These are phyloP conservation scores for Penicillium ochrochloron DNA, from an alignment of 495 filamentous ascomycete species.

Conservation along the genomic window DNA sequence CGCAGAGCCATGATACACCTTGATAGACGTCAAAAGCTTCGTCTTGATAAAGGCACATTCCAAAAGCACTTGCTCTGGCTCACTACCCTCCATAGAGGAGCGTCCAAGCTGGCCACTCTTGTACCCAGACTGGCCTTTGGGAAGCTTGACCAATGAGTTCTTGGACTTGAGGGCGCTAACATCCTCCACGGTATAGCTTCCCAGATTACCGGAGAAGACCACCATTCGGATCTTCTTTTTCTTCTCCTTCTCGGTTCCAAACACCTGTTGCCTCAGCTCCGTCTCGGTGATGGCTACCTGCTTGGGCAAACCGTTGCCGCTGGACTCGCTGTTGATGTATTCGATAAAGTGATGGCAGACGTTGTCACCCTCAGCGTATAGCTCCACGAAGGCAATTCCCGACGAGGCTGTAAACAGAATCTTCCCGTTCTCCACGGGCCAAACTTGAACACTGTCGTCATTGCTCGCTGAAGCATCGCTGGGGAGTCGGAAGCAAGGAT, in stretches of 20 bases:
- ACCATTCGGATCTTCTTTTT: slow-evolving; percentile 71
- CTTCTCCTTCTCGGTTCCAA: slow-evolving; percentile 66
- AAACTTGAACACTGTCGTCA: slow-evolving; percentile 84
- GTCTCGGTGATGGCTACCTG: slow-evolving; percentile 74
- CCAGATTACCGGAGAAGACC: slow-evolving; percentile 75
- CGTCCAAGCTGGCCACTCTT: slow-evolving; percentile 76
- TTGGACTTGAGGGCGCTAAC: slow-evolving; percentile 71
- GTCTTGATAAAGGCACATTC: slow-evolving; percentile 68
- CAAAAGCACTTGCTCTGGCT: slow-evolving; percentile 75
- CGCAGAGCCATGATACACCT: slow-evolving; percentile 76
- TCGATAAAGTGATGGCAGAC: slow-evolving; percentile 80
- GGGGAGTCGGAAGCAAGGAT: slow-evolving; percentile 87
- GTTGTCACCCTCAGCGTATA: slow-evolving; percentile 76
- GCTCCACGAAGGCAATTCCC: slow-evolving; percentile 80
- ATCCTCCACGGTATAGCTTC: slow-evolving; percentile 74
- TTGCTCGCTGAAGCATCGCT: slow-evolving; percentile 66
- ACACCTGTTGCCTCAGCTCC: slow-evolving; percentile 70
- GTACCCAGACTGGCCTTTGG: slow-evolving; percentile 73
- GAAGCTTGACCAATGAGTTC: slow-evolving; percentile 70
- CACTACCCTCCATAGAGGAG: slow-evolving; percentile 71
- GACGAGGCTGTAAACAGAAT: slow-evolving; percentile 79
- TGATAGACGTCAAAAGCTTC: slow-evolving; percentile 74
- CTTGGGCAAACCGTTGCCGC: slow-evolving; percentile 62
- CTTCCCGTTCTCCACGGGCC: slow-evolving; percentile 81
- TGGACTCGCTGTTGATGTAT: slow-evolving; percentile 66